These are phyloP conservation scores for Geotrichum australiense DNA, from an alignment of 1,139 yeast species.

Conservation along the genomic window DNA sequence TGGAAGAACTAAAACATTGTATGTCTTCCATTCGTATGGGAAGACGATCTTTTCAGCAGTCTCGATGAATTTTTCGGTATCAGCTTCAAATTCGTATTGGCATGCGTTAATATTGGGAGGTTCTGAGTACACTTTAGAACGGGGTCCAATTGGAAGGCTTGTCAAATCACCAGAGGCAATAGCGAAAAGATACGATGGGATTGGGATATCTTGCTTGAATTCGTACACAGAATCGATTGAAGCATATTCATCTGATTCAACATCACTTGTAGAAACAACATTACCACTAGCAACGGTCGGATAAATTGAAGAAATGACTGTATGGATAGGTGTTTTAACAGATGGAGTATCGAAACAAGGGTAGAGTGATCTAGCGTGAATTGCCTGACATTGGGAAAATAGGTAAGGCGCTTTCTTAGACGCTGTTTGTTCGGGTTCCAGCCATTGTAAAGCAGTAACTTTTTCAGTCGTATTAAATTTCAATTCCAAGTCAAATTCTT, in stretches of 20 bases:
- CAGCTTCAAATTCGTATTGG: slow-evolving; percentile 72
- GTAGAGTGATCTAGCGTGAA: slow-evolving; percentile 80
- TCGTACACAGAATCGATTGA: slow-evolving; percentile 31
- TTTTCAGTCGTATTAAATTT: slow-evolving; percentile 59
- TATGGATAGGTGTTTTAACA: slow-evolving; percentile 58
- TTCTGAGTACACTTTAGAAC: slow-evolving; percentile 77
- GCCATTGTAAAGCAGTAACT: slow-evolving; percentile 85
- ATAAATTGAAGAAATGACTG: slow-evolving; percentile 55
- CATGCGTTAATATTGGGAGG: slow-evolving; percentile 62
- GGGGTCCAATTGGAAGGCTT: slow-evolving; percentile 70
- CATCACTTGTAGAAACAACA: slow-evolving; percentile 24
- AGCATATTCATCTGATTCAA: slow-evolving; percentile 15
- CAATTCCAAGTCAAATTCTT: slow-evolving; percentile 36
- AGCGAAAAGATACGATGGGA: slow-evolving; percentile 78
- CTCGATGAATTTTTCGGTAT: slow-evolving; percentile 67
- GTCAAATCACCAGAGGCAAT: slow-evolving; percentile 78
- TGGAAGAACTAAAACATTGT: slow-evolving; percentile 76
- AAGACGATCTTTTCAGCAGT: slow-evolving; percentile 79
- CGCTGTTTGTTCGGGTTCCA: slow-evolving; percentile 70
- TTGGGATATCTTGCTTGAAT: slow-evolving; percentile 72
- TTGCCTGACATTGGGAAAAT: slow-evolving; percentile 88
- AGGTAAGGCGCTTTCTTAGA: slow-evolving; percentile 67
- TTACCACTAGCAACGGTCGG: slow-evolving; percentile 71
- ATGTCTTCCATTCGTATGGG: slow-evolving; percentile 78
- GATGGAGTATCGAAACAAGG: slow-evolving; percentile 93